These are phyloP conservation scores for Rhinocladiella mackenziei DNA, from an alignment of 2,329 filamentous ascomycete genomes.

Conservation along the genomic window DNA sequence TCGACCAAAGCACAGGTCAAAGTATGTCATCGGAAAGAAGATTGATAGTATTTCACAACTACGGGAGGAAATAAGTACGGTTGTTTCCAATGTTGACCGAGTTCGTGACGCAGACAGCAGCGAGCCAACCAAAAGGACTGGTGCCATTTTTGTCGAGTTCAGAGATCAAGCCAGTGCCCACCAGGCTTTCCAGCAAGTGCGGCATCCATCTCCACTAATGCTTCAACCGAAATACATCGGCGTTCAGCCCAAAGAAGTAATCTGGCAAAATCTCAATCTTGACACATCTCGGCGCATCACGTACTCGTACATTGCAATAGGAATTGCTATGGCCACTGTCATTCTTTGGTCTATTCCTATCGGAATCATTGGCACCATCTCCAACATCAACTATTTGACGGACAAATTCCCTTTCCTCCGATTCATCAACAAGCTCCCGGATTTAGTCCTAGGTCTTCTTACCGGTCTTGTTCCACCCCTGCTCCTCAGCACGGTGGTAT, in stretches of 20 bases:
- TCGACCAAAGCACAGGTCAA: conserved; percentile 68
- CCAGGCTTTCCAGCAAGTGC: conserved; percentile 65
- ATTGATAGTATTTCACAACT: conserved; percentile 56
- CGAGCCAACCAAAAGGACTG: conserved; percentile 31
- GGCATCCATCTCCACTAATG: conserved; percentile 58
- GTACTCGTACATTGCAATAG: conserved; percentile 64
- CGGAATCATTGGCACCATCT: conserved; percentile 78
- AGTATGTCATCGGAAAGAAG: conserved; percentile 59
- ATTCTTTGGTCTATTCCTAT: conserved; percentile 81
- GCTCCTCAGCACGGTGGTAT: conserved; percentile 69
- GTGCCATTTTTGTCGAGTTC: conserved; percentile 89
- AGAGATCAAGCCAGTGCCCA: conserved; percentile 76
- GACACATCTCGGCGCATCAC: conserved; percentile 58
- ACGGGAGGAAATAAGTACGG: conserved; percentile 65
- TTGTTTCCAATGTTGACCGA: conserved; percentile 66
- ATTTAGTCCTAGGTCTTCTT: conserved; percentile 68
- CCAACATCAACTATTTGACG: conserved; percentile 70
- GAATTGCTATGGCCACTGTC: conserved; percentile 67
- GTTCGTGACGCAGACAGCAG: conserved; percentile 28
- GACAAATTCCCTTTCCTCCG: conserved; percentile 55
- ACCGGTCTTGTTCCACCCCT: conserved; percentile 79
- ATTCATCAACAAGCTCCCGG: conserved; percentile 71
- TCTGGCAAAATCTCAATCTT: conserved; percentile 79
- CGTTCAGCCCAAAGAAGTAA: conserved; percentile 75
- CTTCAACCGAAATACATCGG: conserved; percentile 84